Percentiles rank a stretch among this genome's conserved stretches.
These are phyloP conservation scores for Camellia oleifera DNA, from an alignment of 179 eudicot species.

Conservation along the genomic window DNA sequence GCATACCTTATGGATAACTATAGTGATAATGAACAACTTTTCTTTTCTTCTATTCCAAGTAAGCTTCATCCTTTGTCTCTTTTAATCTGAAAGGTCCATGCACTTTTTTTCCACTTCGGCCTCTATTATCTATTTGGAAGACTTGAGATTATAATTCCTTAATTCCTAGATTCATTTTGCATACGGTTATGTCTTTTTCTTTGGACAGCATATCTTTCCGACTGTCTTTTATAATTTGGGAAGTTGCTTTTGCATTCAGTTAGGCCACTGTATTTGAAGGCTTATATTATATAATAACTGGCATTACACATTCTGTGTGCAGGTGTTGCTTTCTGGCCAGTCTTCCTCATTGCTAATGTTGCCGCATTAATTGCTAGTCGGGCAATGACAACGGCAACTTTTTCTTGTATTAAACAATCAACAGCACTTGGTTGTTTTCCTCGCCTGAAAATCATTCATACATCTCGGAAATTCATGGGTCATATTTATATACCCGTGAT, in stretches of 20 bases:
- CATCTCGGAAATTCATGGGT: conserved; percentile 94
- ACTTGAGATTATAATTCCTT: neutral
- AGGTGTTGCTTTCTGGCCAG: conserved; percentile 95
- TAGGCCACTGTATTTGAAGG: neutral
- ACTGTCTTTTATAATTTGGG: neutral
- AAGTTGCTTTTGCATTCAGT: neutral
- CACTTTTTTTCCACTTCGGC: neutral
- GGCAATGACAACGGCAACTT: conserved; percentile 92
- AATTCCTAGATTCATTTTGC: neutral
- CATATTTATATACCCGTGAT: conserved; percentile 93
- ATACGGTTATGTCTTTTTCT: neutral
- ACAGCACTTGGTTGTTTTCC: conserved; percentile 95
- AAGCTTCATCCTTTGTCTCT: conserved; percentile 22
- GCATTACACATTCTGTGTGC: conserved; percentile 21
- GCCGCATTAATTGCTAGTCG: conserved; percentile 96
- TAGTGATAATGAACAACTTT: conserved; percentile 62
- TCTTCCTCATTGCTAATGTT: conserved; percentile 77
- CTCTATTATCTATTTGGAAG: neutral
- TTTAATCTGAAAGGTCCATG: neutral
- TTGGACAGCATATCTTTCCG: neutral
- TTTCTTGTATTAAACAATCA: conserved; percentile 93
- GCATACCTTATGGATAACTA: conserved; percentile 86
- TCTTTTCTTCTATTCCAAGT: conserved; percentile 89
- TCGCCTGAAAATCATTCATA: conserved; percentile 87
- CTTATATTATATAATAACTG: neutral